phyloP scores from a whole-genome alignment of 2,329 filamentous ascomycete species.

The Paramyrothecium roridum region DNA sequence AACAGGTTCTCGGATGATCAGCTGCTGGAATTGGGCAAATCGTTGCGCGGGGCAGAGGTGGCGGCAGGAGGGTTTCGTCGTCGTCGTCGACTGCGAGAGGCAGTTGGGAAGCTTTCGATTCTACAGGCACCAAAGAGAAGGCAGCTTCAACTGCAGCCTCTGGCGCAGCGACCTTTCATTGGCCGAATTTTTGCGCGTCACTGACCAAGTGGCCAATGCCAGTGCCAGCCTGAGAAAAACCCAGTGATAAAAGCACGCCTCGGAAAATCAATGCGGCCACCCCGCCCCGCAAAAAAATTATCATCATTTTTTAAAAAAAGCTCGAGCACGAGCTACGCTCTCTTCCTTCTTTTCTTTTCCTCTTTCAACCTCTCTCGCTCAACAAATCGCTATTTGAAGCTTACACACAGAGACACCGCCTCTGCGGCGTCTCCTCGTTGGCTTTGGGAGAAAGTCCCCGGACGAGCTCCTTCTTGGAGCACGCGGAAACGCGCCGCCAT shows the following conservation, averaged over 20 bases:
- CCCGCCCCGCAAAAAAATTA: conserved; percentile 1
- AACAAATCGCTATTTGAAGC: conserved; percentile 99
- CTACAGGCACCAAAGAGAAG: background rate
- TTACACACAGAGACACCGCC: conserved; percentile 72
- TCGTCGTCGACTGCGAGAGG: background rate
- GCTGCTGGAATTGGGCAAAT: too few species aligned
- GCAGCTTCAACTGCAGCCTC: background rate
- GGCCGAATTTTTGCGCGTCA: background rate
- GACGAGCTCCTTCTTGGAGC: conserved; percentile 58
- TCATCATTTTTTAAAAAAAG: conserved; percentile 14
- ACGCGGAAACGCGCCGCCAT: conserved; percentile 99
- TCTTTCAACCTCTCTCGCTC: conserved; percentile 79
- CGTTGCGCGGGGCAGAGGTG: too few species aligned
- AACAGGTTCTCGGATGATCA: background rate
- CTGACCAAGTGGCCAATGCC: too few species aligned
- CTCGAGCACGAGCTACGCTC: conserved; percentile 7
- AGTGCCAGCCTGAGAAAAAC: background rate
- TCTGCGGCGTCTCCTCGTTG: conserved; percentile 30
- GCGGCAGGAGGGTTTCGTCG: too few species aligned
- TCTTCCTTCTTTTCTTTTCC: conserved; percentile 21
- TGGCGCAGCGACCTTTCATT: background rate
- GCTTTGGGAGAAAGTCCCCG: conserved; percentile 99
- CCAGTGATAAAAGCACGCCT: conserved; percentile 10
- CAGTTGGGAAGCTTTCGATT: background rate
- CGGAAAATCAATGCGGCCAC: conserved; percentile 7